A percentile compares a stretch with the other conserved stretches of the same genome.
These are phyloP conservation scores for Erigeron philadelphicus DNA, from an alignment of 140 eudicot genomes.

Conservation along the genomic window DNA sequence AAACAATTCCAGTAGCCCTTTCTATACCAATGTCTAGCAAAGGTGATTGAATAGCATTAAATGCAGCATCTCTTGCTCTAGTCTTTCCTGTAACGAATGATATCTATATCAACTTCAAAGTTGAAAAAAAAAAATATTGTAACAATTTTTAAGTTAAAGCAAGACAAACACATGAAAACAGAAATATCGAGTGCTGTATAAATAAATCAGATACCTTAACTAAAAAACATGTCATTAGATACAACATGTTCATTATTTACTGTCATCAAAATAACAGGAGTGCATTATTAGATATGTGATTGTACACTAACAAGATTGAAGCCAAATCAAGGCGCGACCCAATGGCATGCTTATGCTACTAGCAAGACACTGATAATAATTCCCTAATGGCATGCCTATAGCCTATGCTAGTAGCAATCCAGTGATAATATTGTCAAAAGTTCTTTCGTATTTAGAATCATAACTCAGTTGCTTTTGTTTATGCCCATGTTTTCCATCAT, in stretches of 20 bases:
- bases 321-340: not conserved
- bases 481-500: not conserved
- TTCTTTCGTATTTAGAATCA: not conserved
- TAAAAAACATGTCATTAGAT: too few species aligned
- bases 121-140: not conserved
- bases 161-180: too few species aligned
- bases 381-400: too few species aligned
- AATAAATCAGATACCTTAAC: too few species aligned
- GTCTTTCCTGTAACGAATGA: constrained; percentile 57
- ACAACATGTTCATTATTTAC: too few species aligned
- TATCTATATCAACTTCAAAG: not conserved
- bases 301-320: not conserved
- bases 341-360: not conserved
- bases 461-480: not conserved
- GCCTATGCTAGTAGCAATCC: not conserved
- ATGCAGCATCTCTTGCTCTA: constrained; percentile 94
- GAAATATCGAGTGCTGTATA: not conserved
- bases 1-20: constrained; percentile 95
- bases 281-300: too few species aligned
- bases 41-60: constrained; percentile 89
- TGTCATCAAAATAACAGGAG: too few species aligned
- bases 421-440: not conserved
- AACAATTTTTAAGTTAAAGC: not conserved
- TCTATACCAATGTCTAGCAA: constrained; percentile 79
- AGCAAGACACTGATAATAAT: not conserved